These are phyloP conservation scores for Fusarium algeriense DNA, from an alignment of 2,329 filamentous ascomycete species.

Conservation along the genomic window DNA sequence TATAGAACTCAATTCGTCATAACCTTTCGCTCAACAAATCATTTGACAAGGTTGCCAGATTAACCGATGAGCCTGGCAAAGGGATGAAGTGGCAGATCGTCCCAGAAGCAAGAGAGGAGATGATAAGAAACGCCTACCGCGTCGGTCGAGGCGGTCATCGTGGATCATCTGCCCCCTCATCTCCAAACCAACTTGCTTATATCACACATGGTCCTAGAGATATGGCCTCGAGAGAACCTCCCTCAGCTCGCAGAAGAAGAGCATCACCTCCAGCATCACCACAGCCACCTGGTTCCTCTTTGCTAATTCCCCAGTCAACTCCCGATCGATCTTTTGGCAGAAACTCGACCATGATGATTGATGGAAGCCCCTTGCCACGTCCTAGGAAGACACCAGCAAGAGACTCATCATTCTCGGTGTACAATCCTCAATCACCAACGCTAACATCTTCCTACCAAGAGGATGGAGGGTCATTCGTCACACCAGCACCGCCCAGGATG, in stretches of 20 bases:
- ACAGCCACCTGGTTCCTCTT: slow-evolving; percentile 62
- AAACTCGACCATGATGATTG: slow-evolving; percentile 58
- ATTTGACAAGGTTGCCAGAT: slow-evolving; percentile 92
- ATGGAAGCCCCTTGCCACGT: slow-evolving; percentile 72
- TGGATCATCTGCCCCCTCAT: slow-evolving; percentile 78
- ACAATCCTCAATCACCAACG: slow-evolving; percentile 69
- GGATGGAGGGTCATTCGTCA: slow-evolving; percentile 72
- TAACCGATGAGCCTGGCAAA: slow-evolving; percentile 95
- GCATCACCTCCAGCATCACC: slow-evolving; percentile 68
- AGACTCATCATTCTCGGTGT: slow-evolving; percentile 62
- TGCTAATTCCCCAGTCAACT: slow-evolving; percentile 67
- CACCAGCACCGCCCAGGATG: slow-evolving; percentile 78
- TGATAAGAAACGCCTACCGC: slow-evolving; percentile 78
- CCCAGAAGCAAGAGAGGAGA: slow-evolving; percentile 85
- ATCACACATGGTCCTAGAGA: slow-evolving; percentile 70
- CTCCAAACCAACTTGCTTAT: slow-evolving; percentile 70
- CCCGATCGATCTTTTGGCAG: slow-evolving; percentile 59
- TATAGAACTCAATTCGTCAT: slow-evolving; percentile 92
- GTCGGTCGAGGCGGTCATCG: slow-evolving; percentile 73
- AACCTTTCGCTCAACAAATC: slow-evolving; percentile 95
- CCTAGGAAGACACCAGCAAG: slow-evolving; percentile 62
- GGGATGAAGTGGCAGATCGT: slow-evolving; percentile 99
- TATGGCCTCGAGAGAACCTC: slow-evolving; percentile 63
- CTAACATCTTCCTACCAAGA: slow-evolving; percentile 74
- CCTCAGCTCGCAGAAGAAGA: slow-evolving; percentile 68